Base-by-base conservation (phyloP, 2,329 filamentous ascomycete genomes). In the Alternaria incomplexa region DNA sequence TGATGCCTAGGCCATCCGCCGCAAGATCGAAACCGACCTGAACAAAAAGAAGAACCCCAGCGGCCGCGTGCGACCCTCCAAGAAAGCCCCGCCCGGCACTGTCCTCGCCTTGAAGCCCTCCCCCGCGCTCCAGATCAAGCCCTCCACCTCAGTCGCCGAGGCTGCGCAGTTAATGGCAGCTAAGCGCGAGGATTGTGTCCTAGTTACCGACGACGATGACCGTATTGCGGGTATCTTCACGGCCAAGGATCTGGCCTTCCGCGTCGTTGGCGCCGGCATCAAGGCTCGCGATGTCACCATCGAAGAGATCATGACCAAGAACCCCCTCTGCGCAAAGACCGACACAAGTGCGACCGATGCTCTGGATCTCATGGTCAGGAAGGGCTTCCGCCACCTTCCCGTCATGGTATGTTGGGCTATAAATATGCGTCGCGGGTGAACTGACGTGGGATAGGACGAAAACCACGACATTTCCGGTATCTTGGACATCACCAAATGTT, bases 271-370 rank as follows among this genome's bases (percentile, higher is more conserved):
- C 59, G 89, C 90, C 59, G 96, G 96, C 26, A 87, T 94, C 75
- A 97, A 97, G 84, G 92, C 96, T 30, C 91, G 89, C 79, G 93
- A 90, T 78, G 89, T 98, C 73, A 97, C 93, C 22, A 97, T 99
- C 78, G 92, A 93, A 70, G 94, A 98, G 78, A 99, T 99, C 81
- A 99, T 99, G 96, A 99, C 96, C 79, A 97, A 98, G 86, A 99
- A 99, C 83, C 96, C 96, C 11, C 88, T 99, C 15, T 99, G 96
- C 80, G 96, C 96, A 58, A 90, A 96, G 79, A 99, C 96, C 61
- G 96, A 99, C 79, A 99, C 96, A 32, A 98, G 95, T 81, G 96
- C 96, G 36, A 99, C 96, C 46, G 96, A 99, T 85, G 96, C 96
- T 30, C 84, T 99, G 67, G 95, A 99, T 81, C 86, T 98, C 61